Base-by-base conservation (phyloP, 2,329 filamentous ascomycete species). In the Ophiognomonia clavigignenti-juglandacearum region DNA sequence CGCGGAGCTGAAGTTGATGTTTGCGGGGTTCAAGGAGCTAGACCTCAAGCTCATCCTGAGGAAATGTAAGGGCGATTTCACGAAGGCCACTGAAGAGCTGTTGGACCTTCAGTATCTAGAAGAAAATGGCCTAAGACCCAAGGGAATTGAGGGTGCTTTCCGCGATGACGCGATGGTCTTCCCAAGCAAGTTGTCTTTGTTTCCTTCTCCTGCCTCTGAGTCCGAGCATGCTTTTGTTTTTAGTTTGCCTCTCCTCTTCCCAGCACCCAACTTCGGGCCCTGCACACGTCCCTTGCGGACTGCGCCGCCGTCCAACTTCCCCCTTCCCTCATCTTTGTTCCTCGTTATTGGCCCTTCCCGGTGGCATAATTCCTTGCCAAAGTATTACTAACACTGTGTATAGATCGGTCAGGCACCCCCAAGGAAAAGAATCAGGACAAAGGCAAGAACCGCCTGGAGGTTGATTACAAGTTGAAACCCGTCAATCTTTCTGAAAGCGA, bases 131-230 rank as follows among this genome's bases (percentile, higher is more conserved):
- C 72, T 79, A 45, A 71, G 77, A 2, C 70, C 74, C 2, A 92
- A 86, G 60, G 88, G 90, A 0, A 72, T 96, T n/a, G 89, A 96
- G 48, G 89, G 80, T 0, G 96, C 96, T 60, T 82, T 80, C 19
- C 74, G 80, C 32, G 74, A 75, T 0, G 74, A 80, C 14, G 66
- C 73, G 14, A 63, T 62, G 1, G 59, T 43, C 18, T 51, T 53
- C 6, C 59, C 70, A 66, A 60, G 32, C 60, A 60, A 49, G 56
- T 27, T 14, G 32, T 4, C 4, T n/a, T 8, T n/a, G 9, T 13
- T 36, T 36, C 11, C 18, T 36, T 36, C n/a, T 19, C 9, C 20
- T 37, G 20, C 16, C 19, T 27, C 14, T 19, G n/a, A n/a, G n/a
- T n/a, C n/a, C n/a, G n/a, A n/a, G n/a, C n/a, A n/a, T n/a, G n/a